Base-by-base conservation (phyloP, 2,329 filamentous ascomycete genomes). In the Fusarium miscanthi region DNA sequence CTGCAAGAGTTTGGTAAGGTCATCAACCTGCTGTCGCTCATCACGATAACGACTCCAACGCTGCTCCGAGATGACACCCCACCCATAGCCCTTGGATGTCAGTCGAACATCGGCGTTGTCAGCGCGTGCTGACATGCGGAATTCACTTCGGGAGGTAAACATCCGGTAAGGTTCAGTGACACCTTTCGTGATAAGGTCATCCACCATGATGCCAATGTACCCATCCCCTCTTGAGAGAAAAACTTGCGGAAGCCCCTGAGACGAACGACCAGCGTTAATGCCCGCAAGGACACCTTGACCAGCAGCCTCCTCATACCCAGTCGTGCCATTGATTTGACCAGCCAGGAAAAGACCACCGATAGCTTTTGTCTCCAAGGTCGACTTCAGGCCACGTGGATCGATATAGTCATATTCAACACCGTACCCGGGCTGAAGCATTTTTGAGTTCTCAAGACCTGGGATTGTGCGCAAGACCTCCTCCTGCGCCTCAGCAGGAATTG, bases 341-440 rank as follows among this genome's bases (percentile, higher is more conserved):
- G 96, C 96, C 37, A 99, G 87, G 83, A 93, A 99, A 17, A 99
- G 88, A 2, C 96, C 96, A 12, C 86, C 86, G 70, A 99, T 97
- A 27, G 92, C 88, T 82, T 98, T 99, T 3, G 96, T 98, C 82
- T 99, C 96, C 12, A 99, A 88, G 0, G 95, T 96, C n/a, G 93
- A 90, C 72, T 91, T 92, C 7, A 99, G 87, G 75, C 93, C 92
- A 58, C 96, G 92, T 23, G 96, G 96, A 79, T 99, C 96, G 23
- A 99, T 94, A 81, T 99, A 99, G 84, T 98, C 96, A 81, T 99
- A 99, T 81, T 99, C 96, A 4, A 99, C 96, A 12, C 96, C 96
- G 78, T 99, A 99, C 13, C 95, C 96, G 3, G 95, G 92, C 78
- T 98, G 95, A 11, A 97, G 88, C 95, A 99, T 98, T 31, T 87